These are phyloP conservation scores for Rugosomyces carneus DNA, from an alignment of 1,284 basidiomycete genomes.

Conservation along the genomic window DNA sequence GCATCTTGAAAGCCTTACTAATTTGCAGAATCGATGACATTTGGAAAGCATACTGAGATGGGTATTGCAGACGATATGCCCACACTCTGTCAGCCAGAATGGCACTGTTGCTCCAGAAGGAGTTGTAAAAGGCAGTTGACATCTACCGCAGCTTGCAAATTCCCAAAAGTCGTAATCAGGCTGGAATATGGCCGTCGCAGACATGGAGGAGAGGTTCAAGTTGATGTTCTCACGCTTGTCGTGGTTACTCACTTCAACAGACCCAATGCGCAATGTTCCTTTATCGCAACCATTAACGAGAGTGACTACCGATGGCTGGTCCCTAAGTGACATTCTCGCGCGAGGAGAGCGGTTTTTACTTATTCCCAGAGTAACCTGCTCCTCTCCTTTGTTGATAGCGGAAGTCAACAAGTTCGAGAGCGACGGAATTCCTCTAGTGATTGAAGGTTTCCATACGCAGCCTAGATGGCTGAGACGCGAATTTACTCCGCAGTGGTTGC, in stretches of 20 bases:
- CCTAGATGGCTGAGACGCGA: slow-evolving; percentile 44
- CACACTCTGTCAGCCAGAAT: slow-evolving; percentile 82
- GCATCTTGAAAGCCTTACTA: slow-evolving; percentile 37
- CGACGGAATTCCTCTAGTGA: slow-evolving; percentile 52
- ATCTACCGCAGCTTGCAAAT: slow-evolving; percentile 63
- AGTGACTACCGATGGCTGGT: slow-evolving; percentile 49
- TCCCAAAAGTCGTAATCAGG: slow-evolving; percentile 68
- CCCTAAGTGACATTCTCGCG: slow-evolving; percentile 34
- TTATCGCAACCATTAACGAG: slow-evolving; percentile 10
- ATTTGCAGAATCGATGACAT: slow-evolving; percentile 3
- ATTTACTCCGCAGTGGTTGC: slow-evolving; percentile 52
- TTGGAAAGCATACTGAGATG: slow-evolving; percentile 62
- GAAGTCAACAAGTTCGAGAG: slow-evolving; percentile 41
- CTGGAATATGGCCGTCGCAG: slow-evolving; percentile 24
- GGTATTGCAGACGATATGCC: slow-evolving; percentile 74
- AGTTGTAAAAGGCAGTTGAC: slow-evolving; percentile 55
- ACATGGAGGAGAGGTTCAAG: slow-evolving; percentile 32
- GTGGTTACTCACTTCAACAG: too few relatives aligned
- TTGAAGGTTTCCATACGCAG: slow-evolving; percentile 51
- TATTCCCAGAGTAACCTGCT: slow-evolving; percentile 37
- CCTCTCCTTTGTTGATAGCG: slow-evolving; percentile 19
- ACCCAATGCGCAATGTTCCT: too few relatives aligned
- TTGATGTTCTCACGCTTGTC: background rate
- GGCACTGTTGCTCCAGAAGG: slow-evolving; percentile 53
- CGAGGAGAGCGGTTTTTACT: slow-evolving; percentile 32